Percentiles rank a stretch among this genome's conserved stretches.
phyloP scores from a whole-genome alignment of 116 monocot species.

The Posidonia oceanica region DNA sequence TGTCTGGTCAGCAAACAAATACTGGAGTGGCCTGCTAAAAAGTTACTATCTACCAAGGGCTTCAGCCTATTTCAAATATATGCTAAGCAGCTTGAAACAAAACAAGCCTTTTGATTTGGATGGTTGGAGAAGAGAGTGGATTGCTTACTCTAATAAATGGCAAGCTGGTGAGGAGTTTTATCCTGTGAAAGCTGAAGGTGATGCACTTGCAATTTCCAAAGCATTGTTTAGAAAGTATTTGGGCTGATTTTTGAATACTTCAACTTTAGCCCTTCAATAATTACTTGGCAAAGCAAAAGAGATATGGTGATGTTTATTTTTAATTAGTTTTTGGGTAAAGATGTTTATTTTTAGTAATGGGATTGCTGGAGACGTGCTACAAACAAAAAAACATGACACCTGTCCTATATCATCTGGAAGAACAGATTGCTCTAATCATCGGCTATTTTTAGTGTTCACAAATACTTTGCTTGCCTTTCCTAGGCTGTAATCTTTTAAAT shows the following conservation, averaged over 20 bases:
- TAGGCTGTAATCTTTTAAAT: too few relatives aligned
- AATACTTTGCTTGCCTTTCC: too few relatives aligned
- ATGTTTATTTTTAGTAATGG: too few relatives aligned
- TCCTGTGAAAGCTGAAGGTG: slow-evolving; percentile 46
- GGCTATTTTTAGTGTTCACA: too few relatives aligned
- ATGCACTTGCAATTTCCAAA: slow-evolving; percentile 65
- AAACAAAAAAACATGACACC: too few relatives aligned
- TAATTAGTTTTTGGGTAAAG: too few relatives aligned
- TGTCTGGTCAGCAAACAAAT: slow-evolving; percentile 62
- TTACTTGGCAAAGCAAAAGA: background rate
- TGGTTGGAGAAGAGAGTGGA: slow-evolving; percentile 78
- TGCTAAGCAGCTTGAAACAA: slow-evolving; percentile 41
- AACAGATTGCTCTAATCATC: too few relatives aligned
- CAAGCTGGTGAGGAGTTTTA: slow-evolving; percentile 55
- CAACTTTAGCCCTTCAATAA: background rate
- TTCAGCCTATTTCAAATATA: slow-evolving; percentile 61
- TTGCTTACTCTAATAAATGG: slow-evolving; percentile 87
- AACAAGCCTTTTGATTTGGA: slow-evolving; percentile 43
- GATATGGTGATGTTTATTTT: background rate
- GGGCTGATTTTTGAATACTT: slow-evolving; percentile 16
- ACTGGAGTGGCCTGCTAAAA: slow-evolving; percentile 84
- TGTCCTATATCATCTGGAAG: too few relatives aligned
- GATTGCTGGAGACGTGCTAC: too few relatives aligned
- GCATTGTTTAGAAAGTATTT: slow-evolving; percentile 58
- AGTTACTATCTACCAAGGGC: slow-evolving; percentile 82